phyloP scores from a whole-genome alignment of 805 yeast genomes.

The Alloascoidea africana region DNA sequence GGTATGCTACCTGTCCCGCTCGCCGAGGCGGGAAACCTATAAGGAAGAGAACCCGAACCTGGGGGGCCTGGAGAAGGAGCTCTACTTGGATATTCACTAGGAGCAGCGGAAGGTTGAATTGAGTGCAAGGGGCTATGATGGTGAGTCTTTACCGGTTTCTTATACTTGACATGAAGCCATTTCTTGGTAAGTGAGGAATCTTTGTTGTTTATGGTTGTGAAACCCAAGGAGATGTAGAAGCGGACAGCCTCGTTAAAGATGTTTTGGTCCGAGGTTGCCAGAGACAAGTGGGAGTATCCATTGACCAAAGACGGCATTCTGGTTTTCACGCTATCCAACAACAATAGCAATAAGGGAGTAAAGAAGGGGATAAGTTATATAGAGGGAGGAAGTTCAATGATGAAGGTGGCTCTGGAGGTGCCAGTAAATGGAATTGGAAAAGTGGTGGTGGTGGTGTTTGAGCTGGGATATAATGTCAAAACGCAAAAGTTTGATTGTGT shows the following conservation, averaged over 20 bases:
- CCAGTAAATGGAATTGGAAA: no score
- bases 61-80: background rate
- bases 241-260: conserved; percentile 29
- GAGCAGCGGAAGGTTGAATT: background rate
- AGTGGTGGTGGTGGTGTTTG: no score
- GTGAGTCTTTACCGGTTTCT: background rate
- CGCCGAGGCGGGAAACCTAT: background rate
- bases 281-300: conserved; percentile 36
- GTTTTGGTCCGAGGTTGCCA: conserved; percentile 33
- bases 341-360: no score
- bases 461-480: no score
- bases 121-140: background rate
- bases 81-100: background rate
- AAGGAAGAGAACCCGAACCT: background rate
- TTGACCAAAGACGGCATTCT: conserved; percentile 28
- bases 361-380: no score
- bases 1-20: background rate
- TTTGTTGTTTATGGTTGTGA: conserved; percentile 6
- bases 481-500: no score
- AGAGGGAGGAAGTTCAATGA: no score
- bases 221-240: conserved; percentile 41
- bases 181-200: no score
- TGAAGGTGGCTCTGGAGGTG: no score
- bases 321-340: no score
- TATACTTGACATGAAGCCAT: background rate